Evolutionary conservation across 257 asterid genomes (phyloP), one percentile per base, ranked within the genome.

Genomic region (Lantana camara): DNA sequence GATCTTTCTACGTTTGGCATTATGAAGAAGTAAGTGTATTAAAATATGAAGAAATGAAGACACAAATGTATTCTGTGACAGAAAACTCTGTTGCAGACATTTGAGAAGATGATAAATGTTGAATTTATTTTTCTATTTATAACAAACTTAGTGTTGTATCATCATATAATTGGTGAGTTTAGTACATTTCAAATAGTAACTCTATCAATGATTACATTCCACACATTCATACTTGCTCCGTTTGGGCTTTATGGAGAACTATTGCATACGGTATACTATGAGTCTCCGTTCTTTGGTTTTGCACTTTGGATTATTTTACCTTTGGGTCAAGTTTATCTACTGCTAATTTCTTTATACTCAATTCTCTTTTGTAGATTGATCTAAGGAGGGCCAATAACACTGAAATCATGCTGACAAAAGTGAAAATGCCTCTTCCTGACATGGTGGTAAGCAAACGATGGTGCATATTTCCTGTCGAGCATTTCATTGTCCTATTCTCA

Each of bases 391-490:
- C 96, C 66, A 86, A 91, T 78, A 95, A 95, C 77, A 91, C 98
- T 44, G 99, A 95, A 77, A 95, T 95, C 71, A 95, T 95, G 99
- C 97, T 95, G 62, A 91, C 99, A 30, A 95, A 95, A 75, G 99
- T 95, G 74, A 95, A 94, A 80, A 95, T 95, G 96, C 99, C 99
- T 66, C 98, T 95, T 77, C 96, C 99, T 46, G 98, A 95, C 79
- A 90, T 95, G 96, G 78, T 91, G 99, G 99, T 94, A 78, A 81
- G 89, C 74, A 51, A 46, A 60, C 49, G 56, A 51, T 47, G 59
- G 19, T 58, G 53, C 59, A 45, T 68, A 23, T 50, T 64, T 69
- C 54, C 37, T 49, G 56, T 60, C 40, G 30, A 51, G 19, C 23
- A 48, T 63, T 54, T 57, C 40, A 38, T 32, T 54, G 41, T 63